Conservation (phyloP, 768 basidiomycete species). For the Macrolepiota albuminosa region DNA sequence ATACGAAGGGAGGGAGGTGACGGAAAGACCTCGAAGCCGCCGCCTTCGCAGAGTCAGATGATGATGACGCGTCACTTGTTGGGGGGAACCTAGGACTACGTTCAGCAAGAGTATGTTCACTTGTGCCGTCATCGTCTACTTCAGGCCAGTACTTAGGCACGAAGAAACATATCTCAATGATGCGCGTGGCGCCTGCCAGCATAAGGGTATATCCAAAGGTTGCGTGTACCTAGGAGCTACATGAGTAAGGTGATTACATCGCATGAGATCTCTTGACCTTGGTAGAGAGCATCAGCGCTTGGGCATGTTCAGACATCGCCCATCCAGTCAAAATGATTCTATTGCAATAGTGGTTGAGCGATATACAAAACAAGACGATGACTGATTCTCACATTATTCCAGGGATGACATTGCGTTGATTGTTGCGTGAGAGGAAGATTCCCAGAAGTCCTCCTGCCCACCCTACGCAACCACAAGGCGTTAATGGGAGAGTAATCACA, state of each 20-base stretch:
- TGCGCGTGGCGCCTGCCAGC: slow-evolving; percentile 73
- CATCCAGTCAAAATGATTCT: slow-evolving; percentile 90
- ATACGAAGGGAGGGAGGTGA: slow-evolving; percentile 84
- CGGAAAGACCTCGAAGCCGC: slow-evolving; percentile 62
- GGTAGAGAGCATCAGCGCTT: slow-evolving; percentile 80
- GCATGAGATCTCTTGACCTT: slow-evolving; percentile 39
- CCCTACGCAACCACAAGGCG: slow-evolving; percentile 42
- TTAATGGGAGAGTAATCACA: slow-evolving; percentile 2
- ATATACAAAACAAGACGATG: not conserved
- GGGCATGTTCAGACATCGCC: slow-evolving; percentile 89
- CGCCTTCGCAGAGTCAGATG: slow-evolving; percentile 23
- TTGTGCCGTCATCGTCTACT: slow-evolving; percentile 48
- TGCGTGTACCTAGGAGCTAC: slow-evolving; percentile 57
- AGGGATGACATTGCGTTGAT: slow-evolving; percentile 82
- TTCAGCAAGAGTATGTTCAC: slow-evolving; percentile 64
- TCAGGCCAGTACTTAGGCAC: slow-evolving; percentile 27
- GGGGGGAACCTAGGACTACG: slow-evolving; percentile 13
- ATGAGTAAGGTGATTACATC: not conserved
- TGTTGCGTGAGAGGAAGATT: slow-evolving; percentile 74
- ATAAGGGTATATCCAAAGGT: slow-evolving; percentile 86
- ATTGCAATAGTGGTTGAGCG: not conserved
- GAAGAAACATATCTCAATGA: slow-evolving; percentile 84
- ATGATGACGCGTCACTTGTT: slow-evolving; percentile 9
- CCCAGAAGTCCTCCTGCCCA: slow-evolving; percentile 92
- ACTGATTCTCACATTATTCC: slow-evolving; percentile 58